phyloP scores from a whole-genome alignment of 2,329 filamentous ascomycete species.

The Verruconis gallopava region DNA sequence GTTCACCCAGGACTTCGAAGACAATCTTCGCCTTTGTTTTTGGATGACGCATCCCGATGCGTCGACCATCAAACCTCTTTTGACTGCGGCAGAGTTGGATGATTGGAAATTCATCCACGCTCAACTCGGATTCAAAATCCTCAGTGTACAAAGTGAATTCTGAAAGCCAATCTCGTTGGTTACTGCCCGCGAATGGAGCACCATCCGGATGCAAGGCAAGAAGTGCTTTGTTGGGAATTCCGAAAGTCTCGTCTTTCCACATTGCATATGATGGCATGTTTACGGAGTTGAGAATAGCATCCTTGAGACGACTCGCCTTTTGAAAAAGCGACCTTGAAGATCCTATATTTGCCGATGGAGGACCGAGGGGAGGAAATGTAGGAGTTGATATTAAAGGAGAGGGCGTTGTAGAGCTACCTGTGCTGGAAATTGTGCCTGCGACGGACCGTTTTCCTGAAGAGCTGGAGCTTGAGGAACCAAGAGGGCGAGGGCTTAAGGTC shows the following conservation, averaged over 20 bases:
- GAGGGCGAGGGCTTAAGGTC: slow-evolving; percentile 23
- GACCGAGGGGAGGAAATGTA: slow-evolving; percentile 54
- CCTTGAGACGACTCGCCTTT: slow-evolving; percentile 63
- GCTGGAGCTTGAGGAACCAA: slow-evolving; percentile 25
- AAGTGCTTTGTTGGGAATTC: slow-evolving; percentile 57
- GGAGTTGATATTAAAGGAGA: slow-evolving; percentile 45
- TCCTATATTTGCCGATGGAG: slow-evolving; percentile 44
- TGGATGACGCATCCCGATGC: slow-evolving; percentile 51
- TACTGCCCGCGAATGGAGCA: slow-evolving; percentile 20
- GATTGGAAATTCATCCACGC: slow-evolving; percentile 52
- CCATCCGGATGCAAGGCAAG: slow-evolving; percentile 25
- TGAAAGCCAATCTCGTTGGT: slow-evolving; percentile 40
- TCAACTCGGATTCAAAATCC: slow-evolving; percentile 48
- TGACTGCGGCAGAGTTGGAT: slow-evolving; percentile 49
- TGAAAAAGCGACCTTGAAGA: slow-evolving; percentile 53
- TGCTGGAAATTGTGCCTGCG: slow-evolving; percentile 18
- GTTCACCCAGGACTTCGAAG: slow-evolving; percentile 55
- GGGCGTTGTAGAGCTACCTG: slow-evolving; percentile 25
- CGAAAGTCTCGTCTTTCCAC: slow-evolving; percentile 68
- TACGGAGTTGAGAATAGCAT: slow-evolving; percentile 63
- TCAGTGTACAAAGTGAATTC: slow-evolving; percentile 52
- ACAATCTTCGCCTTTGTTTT: slow-evolving; percentile 40
- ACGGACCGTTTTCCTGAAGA: slow-evolving; percentile 22
- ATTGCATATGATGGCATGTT: slow-evolving; percentile 63
- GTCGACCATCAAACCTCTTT: slow-evolving; percentile 43